phyloP scores from a whole-genome alignment of 805 yeast genomes.

The Hanseniaspora pseudoguilliermondii region DNA sequence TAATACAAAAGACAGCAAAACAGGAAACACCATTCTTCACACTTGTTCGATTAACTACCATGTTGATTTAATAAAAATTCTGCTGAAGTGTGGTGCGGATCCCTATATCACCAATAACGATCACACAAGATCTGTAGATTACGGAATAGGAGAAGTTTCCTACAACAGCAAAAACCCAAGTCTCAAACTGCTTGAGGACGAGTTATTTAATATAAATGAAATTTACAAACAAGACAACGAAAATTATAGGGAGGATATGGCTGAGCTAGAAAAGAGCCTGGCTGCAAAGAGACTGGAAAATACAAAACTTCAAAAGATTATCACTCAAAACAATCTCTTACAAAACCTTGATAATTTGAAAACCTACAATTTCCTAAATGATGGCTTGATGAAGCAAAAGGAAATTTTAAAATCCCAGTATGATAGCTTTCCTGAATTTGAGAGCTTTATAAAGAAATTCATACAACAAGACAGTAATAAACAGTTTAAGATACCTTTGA shows the following conservation, averaged over 20 bases:
- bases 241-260: constrained; percentile 40
- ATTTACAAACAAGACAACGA: constrained; percentile 49
- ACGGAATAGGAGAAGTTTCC: constrained; percentile 35
- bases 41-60: constrained; percentile 85
- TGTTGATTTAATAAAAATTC: constrained; percentile 62
- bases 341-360: neutral
- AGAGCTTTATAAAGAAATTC: constrained; percentile 33
- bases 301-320: constrained; percentile 35
- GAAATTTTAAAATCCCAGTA: constrained; percentile 47
- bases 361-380: constrained; percentile 34
- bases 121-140: constrained; percentile 77
- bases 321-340: constrained; percentile 18
- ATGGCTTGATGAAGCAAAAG: constrained; percentile 36
- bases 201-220: constrained; percentile 39
- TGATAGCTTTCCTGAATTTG: constrained; percentile 53
- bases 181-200: constrained; percentile 17
- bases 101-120: constrained; percentile 66
- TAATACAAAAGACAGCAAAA: constrained; percentile 71
- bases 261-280: constrained; percentile 41
- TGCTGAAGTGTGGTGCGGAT: constrained; percentile 82
- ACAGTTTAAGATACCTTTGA: constrained; percentile 3
- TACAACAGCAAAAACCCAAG: neutral
- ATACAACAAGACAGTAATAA: neutral
- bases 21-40: constrained; percentile 90
- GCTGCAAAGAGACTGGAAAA: constrained; percentile 44